A percentile compares a stretch with the other conserved stretches of the same genome.
phyloP scores from a whole-genome alignment of 352 stramenopile species.

The Globisporangium polare region DNA sequence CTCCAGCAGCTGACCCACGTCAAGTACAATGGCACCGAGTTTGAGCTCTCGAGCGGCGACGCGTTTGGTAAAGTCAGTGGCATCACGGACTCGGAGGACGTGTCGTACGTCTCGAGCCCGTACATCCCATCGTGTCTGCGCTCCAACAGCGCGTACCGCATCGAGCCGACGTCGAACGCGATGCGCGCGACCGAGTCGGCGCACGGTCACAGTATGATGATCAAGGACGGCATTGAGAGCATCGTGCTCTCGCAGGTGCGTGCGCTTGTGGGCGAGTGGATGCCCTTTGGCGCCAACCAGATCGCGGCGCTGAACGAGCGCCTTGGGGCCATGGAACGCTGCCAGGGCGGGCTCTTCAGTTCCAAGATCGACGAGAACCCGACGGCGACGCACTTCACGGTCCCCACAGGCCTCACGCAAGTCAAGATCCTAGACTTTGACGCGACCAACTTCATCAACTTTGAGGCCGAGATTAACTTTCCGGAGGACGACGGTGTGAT shows the following conservation, averaged over 20 bases:
- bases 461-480: slow-evolving; percentile 97
- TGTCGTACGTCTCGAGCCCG: slow-evolving; percentile 96
- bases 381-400: slow-evolving; percentile 83
- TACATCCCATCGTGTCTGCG: slow-evolving; percentile 96
- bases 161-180: slow-evolving; percentile 94
- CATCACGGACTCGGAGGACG: slow-evolving; percentile 96
- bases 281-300: slow-evolving; percentile 97
- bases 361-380: slow-evolving; percentile 88
- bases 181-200: slow-evolving; percentile 89
- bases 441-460: slow-evolving; percentile 97
- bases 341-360: slow-evolving; percentile 96
- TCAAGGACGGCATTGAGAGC: slow-evolving; percentile 92
- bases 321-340: slow-evolving; percentile 93
- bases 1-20: slow-evolving; percentile 34
- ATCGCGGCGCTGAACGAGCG: slow-evolving; percentile 97
- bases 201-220: slow-evolving; percentile 85
- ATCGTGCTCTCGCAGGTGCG: slow-evolving; percentile 96
- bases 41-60: slow-evolving; percentile 59
- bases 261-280: slow-evolving; percentile 96
- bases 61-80: slow-evolving; percentile 85
- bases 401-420: slow-evolving; percentile 91
- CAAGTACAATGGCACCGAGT: slow-evolving; percentile 65
- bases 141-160: slow-evolving; percentile 82
- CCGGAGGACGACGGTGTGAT: slow-evolving; percentile 92
- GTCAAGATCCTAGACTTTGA: slow-evolving; percentile 98